phyloP scores from a whole-genome alignment of 371 early-diverging fungal species.

The Encephalitozoon hellem region DNA sequence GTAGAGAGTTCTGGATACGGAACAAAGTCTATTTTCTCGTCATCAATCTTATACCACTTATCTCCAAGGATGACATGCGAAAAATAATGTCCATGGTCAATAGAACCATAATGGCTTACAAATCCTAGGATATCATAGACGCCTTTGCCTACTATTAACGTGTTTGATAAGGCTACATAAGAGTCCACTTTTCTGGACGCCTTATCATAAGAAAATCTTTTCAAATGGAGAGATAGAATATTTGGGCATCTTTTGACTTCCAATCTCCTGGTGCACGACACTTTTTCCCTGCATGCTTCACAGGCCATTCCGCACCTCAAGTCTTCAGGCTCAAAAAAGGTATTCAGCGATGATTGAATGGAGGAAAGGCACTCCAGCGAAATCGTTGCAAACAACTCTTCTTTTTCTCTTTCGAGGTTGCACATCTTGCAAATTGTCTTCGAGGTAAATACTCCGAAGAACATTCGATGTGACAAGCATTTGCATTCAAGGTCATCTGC shows the following conservation, averaged over 20 bases:
- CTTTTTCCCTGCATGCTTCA: background rate
- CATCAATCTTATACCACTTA: slow-evolving; percentile 45
- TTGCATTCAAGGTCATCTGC: background rate
- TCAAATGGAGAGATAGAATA: slow-evolving; percentile 41
- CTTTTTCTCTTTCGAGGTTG: background rate
- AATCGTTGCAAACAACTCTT: background rate
- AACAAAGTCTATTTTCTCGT: slow-evolving; percentile 5
- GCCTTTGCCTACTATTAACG: background rate
- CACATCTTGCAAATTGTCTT: background rate
- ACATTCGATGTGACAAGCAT: background rate
- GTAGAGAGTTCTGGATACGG: background rate
- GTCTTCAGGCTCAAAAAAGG: background rate
- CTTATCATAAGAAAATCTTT: slow-evolving; percentile 31
- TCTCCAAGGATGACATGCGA: slow-evolving; percentile 26
- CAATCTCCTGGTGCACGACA: slow-evolving; percentile 11
- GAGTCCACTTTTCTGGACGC: slow-evolving; percentile 22
- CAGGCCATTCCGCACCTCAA: background rate
- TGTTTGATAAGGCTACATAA: slow-evolving; percentile 22
- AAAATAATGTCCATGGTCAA: slow-evolving; percentile 48
- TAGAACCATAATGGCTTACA: slow-evolving; percentile 39
- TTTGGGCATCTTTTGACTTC: slow-evolving; percentile 10
- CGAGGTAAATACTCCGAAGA: background rate
- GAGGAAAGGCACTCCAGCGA: background rate
- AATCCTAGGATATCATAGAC: slow-evolving; percentile 23
- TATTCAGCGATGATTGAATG: background rate